Conservation (phyloP, 768 basidiomycete genomes). For the Macrocybe gigantea region DNA sequence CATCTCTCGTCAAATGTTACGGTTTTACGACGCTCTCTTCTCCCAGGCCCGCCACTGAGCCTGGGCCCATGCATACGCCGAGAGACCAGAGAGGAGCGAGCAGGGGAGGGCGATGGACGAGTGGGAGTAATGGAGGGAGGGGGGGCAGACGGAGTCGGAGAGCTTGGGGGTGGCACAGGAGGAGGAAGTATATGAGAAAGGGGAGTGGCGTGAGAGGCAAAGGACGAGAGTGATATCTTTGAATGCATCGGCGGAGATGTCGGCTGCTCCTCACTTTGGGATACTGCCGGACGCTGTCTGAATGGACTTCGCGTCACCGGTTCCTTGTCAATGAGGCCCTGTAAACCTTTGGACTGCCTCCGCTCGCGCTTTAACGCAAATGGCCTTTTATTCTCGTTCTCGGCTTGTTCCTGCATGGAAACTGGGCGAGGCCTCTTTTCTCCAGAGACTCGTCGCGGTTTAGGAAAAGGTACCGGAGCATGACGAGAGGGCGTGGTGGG, state of each 20-base stretch:
- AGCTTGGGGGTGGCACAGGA: conserved; percentile 4
- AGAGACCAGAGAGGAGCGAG: conserved; percentile 64
- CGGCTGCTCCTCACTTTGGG: conserved; percentile 18
- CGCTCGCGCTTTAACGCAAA: conserved; percentile 67
- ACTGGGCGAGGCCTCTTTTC: conserved; percentile 73
- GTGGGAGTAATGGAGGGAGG: neutral
- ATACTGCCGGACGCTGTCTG: conserved; percentile 24
- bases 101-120: conserved; percentile 37
- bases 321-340: conserved; percentile 68
- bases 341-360: conserved; percentile 69
- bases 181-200: conserved; percentile 5
- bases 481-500: conserved; percentile 34
- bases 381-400: conserved; percentile 64
- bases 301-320: conserved; percentile 84
- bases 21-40: conserved; percentile 60
- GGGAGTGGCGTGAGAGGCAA: neutral
- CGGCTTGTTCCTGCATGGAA: conserved; percentile 66
- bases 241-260: conserved; percentile 13
- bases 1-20: conserved; percentile 78
- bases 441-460: conserved; percentile 55
- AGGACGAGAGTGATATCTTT: too few relatives aligned
- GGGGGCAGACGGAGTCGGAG: conserved; percentile 1
- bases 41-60: conserved; percentile 36
- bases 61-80: conserved; percentile 76
- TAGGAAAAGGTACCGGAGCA: conserved; percentile 25